Evolutionary conservation across 2,329 filamentous ascomycete genomes (phyloP).

Genomic region (Colletotrichum agaves): DNA sequence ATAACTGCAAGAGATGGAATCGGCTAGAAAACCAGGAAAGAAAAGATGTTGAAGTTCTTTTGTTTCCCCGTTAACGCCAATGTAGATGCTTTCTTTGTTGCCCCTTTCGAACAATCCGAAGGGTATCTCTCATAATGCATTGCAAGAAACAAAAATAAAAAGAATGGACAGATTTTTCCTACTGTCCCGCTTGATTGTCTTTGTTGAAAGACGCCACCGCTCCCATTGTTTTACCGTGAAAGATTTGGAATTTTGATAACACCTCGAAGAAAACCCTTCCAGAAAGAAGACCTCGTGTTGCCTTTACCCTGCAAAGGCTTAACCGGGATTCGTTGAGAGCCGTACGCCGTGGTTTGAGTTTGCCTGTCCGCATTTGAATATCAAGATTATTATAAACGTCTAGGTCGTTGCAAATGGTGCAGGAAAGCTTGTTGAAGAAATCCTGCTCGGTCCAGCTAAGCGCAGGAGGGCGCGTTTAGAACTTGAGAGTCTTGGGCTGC

Average conservation of each 20-base stretch:
- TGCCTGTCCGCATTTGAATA: slow-evolving; percentile 36
- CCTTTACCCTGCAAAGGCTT: slow-evolving; percentile 38
- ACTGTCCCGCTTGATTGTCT: slow-evolving; percentile 47
- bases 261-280: slow-evolving; percentile 31
- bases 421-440: slow-evolving; percentile 40
- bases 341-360: slow-evolving; percentile 37
- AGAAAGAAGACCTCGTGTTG: slow-evolving; percentile 32
- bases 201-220: slow-evolving; percentile 60
- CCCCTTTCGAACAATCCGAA: slow-evolving; percentile 40
- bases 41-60: slow-evolving; percentile 63
- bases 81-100: slow-evolving; percentile 39
- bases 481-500: slow-evolving; percentile 94
- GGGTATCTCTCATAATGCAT: slow-evolving; percentile 56
- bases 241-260: slow-evolving; percentile 27
- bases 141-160: slow-evolving; percentile 24
- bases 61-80: slow-evolving; percentile 56
- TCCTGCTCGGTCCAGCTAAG: slow-evolving; percentile 29
- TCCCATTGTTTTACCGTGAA: slow-evolving; percentile 35
- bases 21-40: slow-evolving; percentile 54
- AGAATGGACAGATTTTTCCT: slow-evolving; percentile 26
- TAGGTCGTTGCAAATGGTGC: slow-evolving; percentile 38
- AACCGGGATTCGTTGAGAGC: slow-evolving; percentile 41
- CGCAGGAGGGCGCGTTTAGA: slow-evolving; percentile 66
- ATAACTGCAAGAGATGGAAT: slow-evolving; percentile 39
- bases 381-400: slow-evolving; percentile 39